Evolutionary conservation across 2,329 filamentous ascomycete genomes (phyloP), one percentile per base, ranked within the genome.

Genomic region (Colletotrichum sansevieriae): DNA sequence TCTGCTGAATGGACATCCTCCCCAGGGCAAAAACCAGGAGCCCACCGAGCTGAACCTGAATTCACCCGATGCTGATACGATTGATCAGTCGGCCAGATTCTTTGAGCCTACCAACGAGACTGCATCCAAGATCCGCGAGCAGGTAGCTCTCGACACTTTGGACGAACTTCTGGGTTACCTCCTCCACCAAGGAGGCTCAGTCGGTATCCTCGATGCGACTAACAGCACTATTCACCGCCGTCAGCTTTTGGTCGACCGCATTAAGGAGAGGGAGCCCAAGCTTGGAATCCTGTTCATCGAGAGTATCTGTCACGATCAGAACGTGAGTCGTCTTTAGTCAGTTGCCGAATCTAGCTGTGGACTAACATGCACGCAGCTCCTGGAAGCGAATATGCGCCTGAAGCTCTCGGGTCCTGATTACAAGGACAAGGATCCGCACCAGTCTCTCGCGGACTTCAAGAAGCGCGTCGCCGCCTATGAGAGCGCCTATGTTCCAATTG

Each of bases 381-480:
- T 98, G 43, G 95, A 98, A 79, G 93, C 95, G 18, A 98, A 98
- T 76, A 98, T 98, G 94, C 94, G 95, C 33, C 83, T 98, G 71
- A 98, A 98, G 83, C 89, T 98, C 7, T 97, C 93, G 3, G 96
- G 96, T 0, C 96, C 96, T 0, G 96, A 99, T 79, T 99, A 99
- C 83, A 93, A 92, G 75, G 93, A 94, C 77, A 97, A 97, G 81
- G 95, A 99, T 74, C 95, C 96, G 0, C 82, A 89, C 63, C 90
- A 92, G 76, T 95, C 96, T 1, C 83, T 98, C 47, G 90, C 87
- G 39, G 96, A 99, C 77, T 99, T 99, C 84, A 97, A 93, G 82
- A 91, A 93, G 79, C 92, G 96, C 70, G 95, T 99, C 13, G 90
- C 89, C 60, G 92, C 97, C 11, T 99, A 99, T 75, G 94, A 98